These are phyloP conservation scores for Farysia itapuensis DNA, from an alignment of 1,284 basidiomycete genomes.

Conservation along the genomic window DNA sequence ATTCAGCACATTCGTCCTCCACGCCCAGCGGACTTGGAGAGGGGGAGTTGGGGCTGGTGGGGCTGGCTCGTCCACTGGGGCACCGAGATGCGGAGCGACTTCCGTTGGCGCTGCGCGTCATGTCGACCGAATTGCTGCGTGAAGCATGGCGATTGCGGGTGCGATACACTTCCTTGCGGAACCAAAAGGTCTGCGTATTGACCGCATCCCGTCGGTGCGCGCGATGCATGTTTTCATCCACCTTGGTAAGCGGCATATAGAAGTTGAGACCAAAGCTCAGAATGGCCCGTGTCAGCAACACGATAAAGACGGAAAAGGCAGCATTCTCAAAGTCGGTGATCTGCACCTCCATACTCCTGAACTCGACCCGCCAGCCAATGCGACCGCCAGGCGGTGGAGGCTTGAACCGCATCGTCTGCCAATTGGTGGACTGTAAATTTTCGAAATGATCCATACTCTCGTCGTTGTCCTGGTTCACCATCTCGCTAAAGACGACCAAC, in stretches of 20 bases:
- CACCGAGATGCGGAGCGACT: not conserved
- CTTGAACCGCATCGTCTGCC: conserved; percentile 99
- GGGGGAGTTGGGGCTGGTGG: conserved; percentile 15
- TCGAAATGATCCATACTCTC: conserved; percentile 94
- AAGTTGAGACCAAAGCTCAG: conserved; percentile 88
- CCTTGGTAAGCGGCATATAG: conserved; percentile 96
- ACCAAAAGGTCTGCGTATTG: conserved; percentile 76
- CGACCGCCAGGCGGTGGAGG: conserved; percentile 80
- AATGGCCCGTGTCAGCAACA: conserved; percentile 89
- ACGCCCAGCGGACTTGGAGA: conserved; percentile 57
- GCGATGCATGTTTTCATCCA: conserved; percentile 92
- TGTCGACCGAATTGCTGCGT: not conserved
- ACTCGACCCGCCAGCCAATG: conserved; percentile 98
- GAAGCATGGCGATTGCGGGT: conserved; percentile 62
- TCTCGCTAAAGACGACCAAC: conserved; percentile 91
- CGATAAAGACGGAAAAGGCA: conserved; percentile 90
- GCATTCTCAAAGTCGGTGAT: conserved; percentile 99
- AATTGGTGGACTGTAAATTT: conserved; percentile 99
- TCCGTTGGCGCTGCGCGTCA: not conserved
- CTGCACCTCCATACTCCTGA: conserved; percentile 98
- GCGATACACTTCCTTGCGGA: conserved; percentile 78
- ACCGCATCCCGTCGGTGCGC: conserved; percentile 85
- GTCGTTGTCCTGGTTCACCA: conserved; percentile 85
- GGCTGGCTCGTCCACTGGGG: conserved; percentile 9
- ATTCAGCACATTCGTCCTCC: conserved; percentile 86